phyloP scores from a whole-genome alignment of 2,329 filamentous ascomycete genomes.

The Nemania abortiva region DNA sequence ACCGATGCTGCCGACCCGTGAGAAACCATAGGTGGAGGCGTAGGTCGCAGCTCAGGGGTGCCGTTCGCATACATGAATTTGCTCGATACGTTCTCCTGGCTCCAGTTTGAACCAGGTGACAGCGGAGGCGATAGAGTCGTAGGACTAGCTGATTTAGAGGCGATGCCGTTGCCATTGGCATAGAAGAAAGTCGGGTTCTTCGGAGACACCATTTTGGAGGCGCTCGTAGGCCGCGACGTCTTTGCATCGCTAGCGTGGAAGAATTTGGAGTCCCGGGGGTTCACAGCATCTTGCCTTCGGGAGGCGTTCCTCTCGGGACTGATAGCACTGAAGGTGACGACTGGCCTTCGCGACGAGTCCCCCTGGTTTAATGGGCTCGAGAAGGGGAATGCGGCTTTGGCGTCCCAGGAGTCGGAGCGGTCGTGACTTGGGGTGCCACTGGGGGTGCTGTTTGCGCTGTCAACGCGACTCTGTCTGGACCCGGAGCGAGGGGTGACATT shows the following conservation, averaged over 20 bases:
- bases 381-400: conserved; percentile 51
- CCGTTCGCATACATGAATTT: conserved; percentile 85
- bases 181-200: conserved; percentile 67
- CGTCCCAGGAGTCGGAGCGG: conserved; percentile 59
- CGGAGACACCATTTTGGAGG: conserved; percentile 49
- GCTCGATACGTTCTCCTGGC: conserved; percentile 58
- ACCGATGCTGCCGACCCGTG: conserved; percentile 60
- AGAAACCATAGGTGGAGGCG: conserved; percentile 53
- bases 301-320: conserved; percentile 51
- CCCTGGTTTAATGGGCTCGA: conserved; percentile 52
- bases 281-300: conserved; percentile 47
- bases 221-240: conserved; percentile 53
- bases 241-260: conserved; percentile 90
- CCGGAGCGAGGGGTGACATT: conserved; percentile 86
- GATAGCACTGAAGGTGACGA: conserved; percentile 57
- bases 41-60: conserved; percentile 61
- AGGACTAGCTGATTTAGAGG: conserved; percentile 54
- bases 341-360: conserved; percentile 49
- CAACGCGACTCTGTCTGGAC: conserved; percentile 76
- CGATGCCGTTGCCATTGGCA: conserved; percentile 62
- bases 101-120: conserved; percentile 48
- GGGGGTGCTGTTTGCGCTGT: conserved; percentile 76
- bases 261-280: conserved; percentile 74
- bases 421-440: conserved; percentile 68
- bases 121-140: conserved; percentile 51